phyloP scores from a whole-genome alignment of 768 basidiomycete species.

The Gymnopilus junonius region DNA sequence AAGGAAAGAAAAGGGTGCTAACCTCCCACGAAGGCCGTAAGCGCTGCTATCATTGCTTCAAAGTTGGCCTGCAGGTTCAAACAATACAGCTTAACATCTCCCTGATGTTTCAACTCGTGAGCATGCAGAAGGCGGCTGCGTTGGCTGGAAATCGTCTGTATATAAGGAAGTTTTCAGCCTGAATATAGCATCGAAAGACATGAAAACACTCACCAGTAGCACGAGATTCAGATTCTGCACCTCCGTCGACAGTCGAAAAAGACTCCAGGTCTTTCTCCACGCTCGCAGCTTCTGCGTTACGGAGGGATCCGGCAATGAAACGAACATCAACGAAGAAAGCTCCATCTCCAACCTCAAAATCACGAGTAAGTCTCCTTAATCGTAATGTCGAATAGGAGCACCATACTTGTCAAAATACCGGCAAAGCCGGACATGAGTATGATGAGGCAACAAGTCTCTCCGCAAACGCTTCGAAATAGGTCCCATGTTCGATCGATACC shows the following conservation, averaged over 20 bases:
- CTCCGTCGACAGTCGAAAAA: neutral
- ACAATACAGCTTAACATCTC: neutral
- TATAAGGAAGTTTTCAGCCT: neutral
- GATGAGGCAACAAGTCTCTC: neutral
- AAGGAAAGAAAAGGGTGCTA: neutral
- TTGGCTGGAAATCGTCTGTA: neutral
- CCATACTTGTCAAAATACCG: conserved; percentile 3
- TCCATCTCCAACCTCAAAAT: neutral
- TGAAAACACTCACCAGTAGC: neutral
- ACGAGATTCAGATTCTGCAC: neutral
- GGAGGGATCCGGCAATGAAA: neutral
- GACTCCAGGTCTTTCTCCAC: conserved; percentile 1
- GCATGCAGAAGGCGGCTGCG: neutral
- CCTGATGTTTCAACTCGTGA: neutral
- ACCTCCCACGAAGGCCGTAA: neutral
- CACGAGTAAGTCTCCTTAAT: neutral
- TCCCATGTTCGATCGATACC: conserved; percentile 7
- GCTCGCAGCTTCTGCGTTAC: neutral
- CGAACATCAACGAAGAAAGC: neutral
- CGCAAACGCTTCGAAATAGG: neutral
- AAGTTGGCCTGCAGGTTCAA: neutral
- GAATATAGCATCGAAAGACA: neutral
- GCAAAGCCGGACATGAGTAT: neutral
- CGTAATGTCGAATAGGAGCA: neutral
- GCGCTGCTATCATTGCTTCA: neutral